phyloP scores from a whole-genome alignment of 2,329 filamentous ascomycete species.

The Aspergillus viridinutans region DNA sequence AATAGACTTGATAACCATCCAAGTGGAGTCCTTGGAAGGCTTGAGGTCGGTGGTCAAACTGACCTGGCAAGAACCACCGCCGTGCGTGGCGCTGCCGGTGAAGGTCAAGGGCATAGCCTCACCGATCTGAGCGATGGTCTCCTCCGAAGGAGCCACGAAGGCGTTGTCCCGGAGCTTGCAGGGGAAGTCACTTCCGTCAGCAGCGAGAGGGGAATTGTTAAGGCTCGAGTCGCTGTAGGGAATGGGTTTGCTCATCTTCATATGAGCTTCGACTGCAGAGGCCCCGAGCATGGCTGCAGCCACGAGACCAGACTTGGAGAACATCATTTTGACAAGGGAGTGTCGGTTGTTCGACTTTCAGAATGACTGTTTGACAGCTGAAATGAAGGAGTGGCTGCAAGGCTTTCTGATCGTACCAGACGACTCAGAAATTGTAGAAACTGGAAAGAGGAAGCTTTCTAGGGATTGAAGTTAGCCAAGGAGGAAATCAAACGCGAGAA shows the following conservation, averaged over 20 bases:
- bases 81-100: conserved; percentile 71
- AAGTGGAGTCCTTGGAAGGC: conserved; percentile 63
- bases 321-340: conserved; percentile 22
- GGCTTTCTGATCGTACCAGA: conserved; percentile 31
- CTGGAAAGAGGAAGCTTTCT: conserved; percentile 15
- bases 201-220: conserved; percentile 62
- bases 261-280: conserved; percentile 65
- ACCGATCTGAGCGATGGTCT: conserved; percentile 63
- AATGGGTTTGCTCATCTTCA: conserved; percentile 65
- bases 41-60: conserved; percentile 73
- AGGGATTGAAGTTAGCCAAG: conserved; percentile 10
- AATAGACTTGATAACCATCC: conserved; percentile 86
- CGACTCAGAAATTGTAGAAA: conserved; percentile 25
- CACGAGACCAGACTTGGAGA: conserved; percentile 24
- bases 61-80: conserved; percentile 89
- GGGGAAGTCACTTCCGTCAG: conserved; percentile 66
- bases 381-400: conserved; percentile 13
- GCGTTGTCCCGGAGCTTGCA: conserved; percentile 64
- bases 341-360: conserved; percentile 10
- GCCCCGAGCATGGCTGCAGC: conserved; percentile 50
- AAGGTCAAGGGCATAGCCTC: conserved; percentile 60
- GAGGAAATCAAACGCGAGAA: neutral
- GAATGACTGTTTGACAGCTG: conserved; percentile 15
- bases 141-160: conserved; percentile 38
- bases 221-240: conserved; percentile 54